phyloP scores from a whole-genome alignment of 345 rosid genomes.

The Zanthoxylum bungeanum region DNA sequence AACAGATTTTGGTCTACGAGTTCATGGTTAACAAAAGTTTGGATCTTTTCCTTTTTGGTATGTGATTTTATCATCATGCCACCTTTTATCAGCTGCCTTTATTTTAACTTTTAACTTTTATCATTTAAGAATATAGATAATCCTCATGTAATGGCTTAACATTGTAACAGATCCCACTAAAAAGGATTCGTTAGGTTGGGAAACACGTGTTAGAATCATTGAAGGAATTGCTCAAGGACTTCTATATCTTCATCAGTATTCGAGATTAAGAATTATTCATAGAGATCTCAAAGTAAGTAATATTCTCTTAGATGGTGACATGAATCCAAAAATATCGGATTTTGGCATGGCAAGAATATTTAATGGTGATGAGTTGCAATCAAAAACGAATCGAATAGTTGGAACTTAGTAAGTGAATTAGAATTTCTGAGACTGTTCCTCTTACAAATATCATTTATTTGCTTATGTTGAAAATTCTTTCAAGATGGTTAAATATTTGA shows the following conservation, averaged over 20 bases:
- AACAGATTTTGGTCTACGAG: neutral
- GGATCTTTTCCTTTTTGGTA: neutral
- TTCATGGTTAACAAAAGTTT: neutral
- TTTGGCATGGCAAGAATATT: constrained; percentile 13
- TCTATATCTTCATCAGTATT: constrained; percentile 14
- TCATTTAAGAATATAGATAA: neutral
- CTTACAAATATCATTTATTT: neutral
- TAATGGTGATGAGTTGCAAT: neutral
- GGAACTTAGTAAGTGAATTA: constrained; percentile 7
- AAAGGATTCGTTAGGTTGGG: neutral
- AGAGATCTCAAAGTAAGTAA: constrained; percentile 14
- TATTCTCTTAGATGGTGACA: constrained; percentile 4
- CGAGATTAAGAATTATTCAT: constrained; percentile 9
- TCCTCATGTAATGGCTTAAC: too few relatives aligned
- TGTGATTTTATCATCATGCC: neutral
- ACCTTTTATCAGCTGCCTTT: too few relatives aligned
- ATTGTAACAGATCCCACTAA: neutral
- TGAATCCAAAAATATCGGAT: constrained; percentile 15
- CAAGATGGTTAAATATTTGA: too few relatives aligned
- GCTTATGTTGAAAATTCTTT: neutral
- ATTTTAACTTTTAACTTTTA: too few relatives aligned
- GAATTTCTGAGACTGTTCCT: neutral
- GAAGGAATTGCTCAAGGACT: neutral
- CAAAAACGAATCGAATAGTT: neutral
- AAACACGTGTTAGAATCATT: neutral